These are phyloP conservation scores for Exophiala sideris DNA, from an alignment of 2,329 filamentous ascomycete species.

Conservation along the genomic window DNA sequence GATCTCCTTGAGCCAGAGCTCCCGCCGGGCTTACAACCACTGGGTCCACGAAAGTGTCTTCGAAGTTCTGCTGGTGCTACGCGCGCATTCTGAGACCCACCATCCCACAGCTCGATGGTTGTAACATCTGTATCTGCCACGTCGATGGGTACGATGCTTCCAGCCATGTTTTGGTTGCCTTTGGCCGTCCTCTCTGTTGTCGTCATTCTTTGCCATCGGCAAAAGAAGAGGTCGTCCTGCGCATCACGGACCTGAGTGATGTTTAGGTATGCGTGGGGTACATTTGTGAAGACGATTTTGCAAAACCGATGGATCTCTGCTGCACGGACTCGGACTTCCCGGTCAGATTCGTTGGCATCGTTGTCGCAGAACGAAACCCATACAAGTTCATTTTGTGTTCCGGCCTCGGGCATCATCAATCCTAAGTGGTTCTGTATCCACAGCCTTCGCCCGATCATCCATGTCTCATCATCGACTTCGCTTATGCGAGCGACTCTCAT, in stretches of 20 bases:
- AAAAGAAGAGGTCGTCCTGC: conserved; percentile 27
- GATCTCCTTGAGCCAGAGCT: neutral
- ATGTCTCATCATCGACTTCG: neutral
- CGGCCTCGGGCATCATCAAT: neutral
- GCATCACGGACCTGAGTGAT: neutral
- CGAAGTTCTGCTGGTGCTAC: neutral
- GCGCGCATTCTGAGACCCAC: too few relatives aligned
- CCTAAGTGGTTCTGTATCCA: neutral
- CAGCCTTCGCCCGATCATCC: neutral
- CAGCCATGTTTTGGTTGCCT: neutral
- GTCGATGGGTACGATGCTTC: neutral
- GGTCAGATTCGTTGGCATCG: neutral
- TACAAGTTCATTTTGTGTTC: neutral
- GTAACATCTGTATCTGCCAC: neutral
- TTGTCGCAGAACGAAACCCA: neutral
- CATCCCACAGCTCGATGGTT: neutral
- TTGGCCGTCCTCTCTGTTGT: too few relatives aligned
- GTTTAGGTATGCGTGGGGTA: neutral
- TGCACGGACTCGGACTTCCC: neutral
- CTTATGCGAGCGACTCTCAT: neutral
- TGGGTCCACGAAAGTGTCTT: neutral
- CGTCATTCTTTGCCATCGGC: conserved; percentile 26
- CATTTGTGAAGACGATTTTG: neutral
- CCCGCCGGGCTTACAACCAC: neutral
- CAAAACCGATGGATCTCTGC: neutral